Conservation (phyloP, 2,329 filamentous ascomycete species). For the Chrysosporium queenslandicum region DNA sequence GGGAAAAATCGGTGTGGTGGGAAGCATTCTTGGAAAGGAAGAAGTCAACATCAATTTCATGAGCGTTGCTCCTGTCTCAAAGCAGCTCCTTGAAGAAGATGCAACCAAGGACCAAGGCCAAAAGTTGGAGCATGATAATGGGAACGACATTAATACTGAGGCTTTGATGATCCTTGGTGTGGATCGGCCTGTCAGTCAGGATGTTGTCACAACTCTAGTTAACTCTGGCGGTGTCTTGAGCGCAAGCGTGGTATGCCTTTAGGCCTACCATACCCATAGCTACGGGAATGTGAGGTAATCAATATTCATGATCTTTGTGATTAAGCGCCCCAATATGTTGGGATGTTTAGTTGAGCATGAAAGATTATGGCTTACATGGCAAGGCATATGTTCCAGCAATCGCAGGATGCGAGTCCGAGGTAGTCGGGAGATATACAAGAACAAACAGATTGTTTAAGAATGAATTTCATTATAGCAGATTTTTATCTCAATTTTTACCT, state of each 20-base stretch:
- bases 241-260: constrained; percentile 44
- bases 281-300: too few relatives aligned
- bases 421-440: background rate
- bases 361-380: too few relatives aligned
- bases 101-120: background rate
- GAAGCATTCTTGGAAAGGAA: constrained; percentile 56
- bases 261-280: constrained; percentile 12
- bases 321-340: too few relatives aligned
- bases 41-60: constrained; percentile 73
- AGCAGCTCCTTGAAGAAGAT: constrained; percentile 16
- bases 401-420: background rate
- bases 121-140: constrained; percentile 23
- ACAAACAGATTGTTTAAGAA: background rate
- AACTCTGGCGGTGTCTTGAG: constrained; percentile 44
- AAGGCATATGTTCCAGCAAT: background rate
- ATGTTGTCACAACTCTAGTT: constrained; percentile 43
- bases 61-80: constrained; percentile 51
- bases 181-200: constrained; percentile 52
- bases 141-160: constrained; percentile 44
- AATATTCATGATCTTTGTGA: too few relatives aligned
- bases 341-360: too few relatives aligned
- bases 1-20: constrained; percentile 73
- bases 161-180: constrained; percentile 75
- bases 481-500: background rate
- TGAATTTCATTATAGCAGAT: background rate